These are phyloP conservation scores for Candida mattraensis DNA, from an alignment of 805 yeast genomes.

Conservation along the genomic window DNA sequence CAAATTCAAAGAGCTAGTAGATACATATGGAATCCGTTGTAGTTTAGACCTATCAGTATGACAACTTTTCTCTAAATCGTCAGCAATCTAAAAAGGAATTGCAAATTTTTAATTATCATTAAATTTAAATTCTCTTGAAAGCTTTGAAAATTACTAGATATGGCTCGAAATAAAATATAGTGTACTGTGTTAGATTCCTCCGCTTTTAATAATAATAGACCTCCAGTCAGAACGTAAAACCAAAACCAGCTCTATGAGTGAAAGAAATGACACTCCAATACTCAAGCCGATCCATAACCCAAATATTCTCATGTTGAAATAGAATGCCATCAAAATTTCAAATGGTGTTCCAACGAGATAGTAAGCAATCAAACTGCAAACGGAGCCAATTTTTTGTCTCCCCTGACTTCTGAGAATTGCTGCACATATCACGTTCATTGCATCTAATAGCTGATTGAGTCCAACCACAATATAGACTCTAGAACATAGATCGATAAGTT, in stretches of 20 bases:
- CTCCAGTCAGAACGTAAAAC: conserved; percentile 55
- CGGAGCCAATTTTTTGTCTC: conserved; percentile 51
- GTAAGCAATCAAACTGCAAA: conserved; percentile 44
- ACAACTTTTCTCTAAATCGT: no score
- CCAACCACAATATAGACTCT: conserved; percentile 45
- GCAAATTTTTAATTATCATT: no score
- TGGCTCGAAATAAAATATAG: no score
- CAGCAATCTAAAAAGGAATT: no score
- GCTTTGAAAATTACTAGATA: no score
- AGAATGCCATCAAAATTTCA: conserved; percentile 45
- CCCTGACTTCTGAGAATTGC: conserved; percentile 56
- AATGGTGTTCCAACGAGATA: conserved; percentile 49
- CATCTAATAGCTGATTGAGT: conserved; percentile 48
- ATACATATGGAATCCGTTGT: no score
- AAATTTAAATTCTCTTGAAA: no score
- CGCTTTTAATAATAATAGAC: conserved; percentile 38
- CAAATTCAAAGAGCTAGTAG: no score
- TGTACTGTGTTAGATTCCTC: no score
- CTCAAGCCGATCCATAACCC: conserved; percentile 52
- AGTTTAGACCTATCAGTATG: no score
- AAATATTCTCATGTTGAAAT: conserved; percentile 37
- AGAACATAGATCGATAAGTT: conserved; percentile 39
- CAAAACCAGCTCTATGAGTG: conserved; percentile 40
- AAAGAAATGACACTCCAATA: conserved; percentile 41
- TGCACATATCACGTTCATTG: conserved; percentile 44